Evolutionary conservation across 2,329 filamentous ascomycete species (phyloP).

Genomic region (Diaporthe eres): DNA sequence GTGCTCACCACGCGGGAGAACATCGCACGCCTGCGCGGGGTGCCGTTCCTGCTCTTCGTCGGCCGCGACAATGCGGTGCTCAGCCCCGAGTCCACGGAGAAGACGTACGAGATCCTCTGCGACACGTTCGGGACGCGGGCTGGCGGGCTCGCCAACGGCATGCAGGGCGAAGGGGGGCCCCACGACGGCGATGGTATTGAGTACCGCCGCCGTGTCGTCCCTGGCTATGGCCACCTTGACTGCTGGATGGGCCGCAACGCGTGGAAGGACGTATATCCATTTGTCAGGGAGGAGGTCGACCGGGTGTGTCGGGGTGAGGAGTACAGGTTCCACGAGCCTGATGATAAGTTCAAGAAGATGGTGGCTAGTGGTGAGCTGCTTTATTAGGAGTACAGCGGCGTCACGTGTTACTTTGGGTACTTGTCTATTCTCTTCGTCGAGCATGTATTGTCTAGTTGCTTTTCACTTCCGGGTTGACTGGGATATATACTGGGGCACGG

Average conservation of each 20-base stretch:
- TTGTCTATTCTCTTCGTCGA: neutral
- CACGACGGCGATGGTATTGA: constrained; percentile 52
- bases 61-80: constrained; percentile 71
- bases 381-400: constrained; percentile 46
- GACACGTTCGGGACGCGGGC: constrained; percentile 61
- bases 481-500: neutral
- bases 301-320: constrained; percentile 60
- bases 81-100: constrained; percentile 66
- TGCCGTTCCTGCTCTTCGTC: constrained; percentile 70
- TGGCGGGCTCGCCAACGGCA: constrained; percentile 40
- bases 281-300: constrained; percentile 68
- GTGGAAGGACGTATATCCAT: constrained; percentile 72
- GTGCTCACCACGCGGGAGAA: constrained; percentile 65
- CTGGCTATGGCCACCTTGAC: constrained; percentile 73
- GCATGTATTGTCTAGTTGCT: neutral
- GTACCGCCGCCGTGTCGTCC: constrained; percentile 67
- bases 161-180: constrained; percentile 39
- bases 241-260: constrained; percentile 74
- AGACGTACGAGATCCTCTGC: constrained; percentile 66
- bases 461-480: neutral
- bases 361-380: constrained; percentile 57
- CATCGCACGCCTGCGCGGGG: constrained; percentile 62
- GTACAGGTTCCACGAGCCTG: constrained; percentile 60
- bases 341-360: constrained; percentile 59
- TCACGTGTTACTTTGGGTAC: neutral